Evolutionary conservation across 495 filamentous ascomycete genomes (phyloP).

Genomic region (Echria macrotheca): DNA sequence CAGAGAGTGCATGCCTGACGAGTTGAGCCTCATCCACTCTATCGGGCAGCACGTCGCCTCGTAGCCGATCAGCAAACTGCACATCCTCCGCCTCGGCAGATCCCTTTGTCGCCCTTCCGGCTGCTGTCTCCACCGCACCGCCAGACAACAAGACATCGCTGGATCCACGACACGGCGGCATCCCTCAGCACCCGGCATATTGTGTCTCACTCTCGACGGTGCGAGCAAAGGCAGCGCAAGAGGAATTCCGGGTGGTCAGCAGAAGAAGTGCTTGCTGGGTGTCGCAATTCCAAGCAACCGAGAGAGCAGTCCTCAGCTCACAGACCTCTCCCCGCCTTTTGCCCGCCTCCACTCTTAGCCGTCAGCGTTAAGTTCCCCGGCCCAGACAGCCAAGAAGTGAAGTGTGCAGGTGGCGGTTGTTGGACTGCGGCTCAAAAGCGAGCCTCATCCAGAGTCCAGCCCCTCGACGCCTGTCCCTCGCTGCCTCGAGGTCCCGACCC

Average conservation of each 20-base stretch:
- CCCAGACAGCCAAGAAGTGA: neutral
- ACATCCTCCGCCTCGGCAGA: neutral
- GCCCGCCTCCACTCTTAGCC: constrained; percentile 18
- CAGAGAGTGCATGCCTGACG: constrained; percentile 6
- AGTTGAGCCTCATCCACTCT: constrained; percentile 14
- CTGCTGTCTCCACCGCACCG: constrained; percentile 2
- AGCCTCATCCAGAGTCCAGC: constrained; percentile 11
- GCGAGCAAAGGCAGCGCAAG: too few relatives aligned
- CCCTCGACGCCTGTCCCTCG: neutral
- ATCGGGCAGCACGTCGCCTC: constrained; percentile 5
- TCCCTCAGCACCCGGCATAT: constrained; percentile 1
- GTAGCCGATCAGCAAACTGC: constrained; percentile 6
- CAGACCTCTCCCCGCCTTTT: neutral
- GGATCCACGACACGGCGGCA: neutral
- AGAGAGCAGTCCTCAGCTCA: constrained; percentile 1
- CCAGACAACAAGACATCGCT: too few relatives aligned
- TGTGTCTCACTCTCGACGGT: neutral
- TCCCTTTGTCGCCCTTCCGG: neutral
- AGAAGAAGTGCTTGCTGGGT: neutral
- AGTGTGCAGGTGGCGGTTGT: constrained; percentile 9
- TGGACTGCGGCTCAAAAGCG: constrained; percentile 11
- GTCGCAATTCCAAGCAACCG: neutral
- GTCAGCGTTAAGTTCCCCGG: constrained; percentile 11
- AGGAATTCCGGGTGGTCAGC: too few relatives aligned
- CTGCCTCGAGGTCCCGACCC: constrained; percentile 5